Evolutionary conservation across 208 protist genomes (phyloP).

Genomic region (Crithidia expoeki): DNA sequence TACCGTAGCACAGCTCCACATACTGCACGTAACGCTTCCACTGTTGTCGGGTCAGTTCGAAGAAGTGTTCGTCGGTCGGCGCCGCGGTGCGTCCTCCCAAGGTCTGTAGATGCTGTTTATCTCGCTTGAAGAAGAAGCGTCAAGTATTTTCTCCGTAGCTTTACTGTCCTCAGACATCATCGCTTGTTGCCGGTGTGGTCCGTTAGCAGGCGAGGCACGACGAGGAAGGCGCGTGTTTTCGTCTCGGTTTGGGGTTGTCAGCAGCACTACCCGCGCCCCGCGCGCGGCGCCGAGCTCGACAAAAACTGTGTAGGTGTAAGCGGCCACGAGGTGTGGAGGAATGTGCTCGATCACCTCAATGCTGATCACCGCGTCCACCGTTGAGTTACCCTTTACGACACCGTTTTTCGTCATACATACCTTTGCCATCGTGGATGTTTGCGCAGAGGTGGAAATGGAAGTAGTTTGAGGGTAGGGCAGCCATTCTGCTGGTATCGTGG

Average conservation of each 20-base stretch:
- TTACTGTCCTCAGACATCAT: not conserved
- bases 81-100: constrained; percentile 5
- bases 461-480: not conserved
- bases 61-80: constrained; percentile 50
- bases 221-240: constrained; percentile 38
- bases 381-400: not conserved
- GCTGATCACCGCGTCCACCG: constrained; percentile 53
- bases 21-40: constrained; percentile 52
- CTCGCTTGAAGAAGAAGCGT: not conserved
- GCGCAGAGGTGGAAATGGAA: not conserved
- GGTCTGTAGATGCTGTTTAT: constrained; percentile 38
- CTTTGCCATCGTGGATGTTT: not conserved
- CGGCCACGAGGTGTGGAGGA: constrained; percentile 38
- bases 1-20: constrained; percentile 37
- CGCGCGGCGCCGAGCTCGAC: constrained; percentile 31
- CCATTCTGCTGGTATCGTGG: constrained; percentile 16
- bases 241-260: constrained; percentile 63
- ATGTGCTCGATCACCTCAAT: constrained; percentile 74
- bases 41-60: constrained; percentile 62
- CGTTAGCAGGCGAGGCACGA: not conserved
- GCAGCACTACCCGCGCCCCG: constrained; percentile 39
- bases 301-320: constrained; percentile 60
- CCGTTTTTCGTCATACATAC: not conserved
- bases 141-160: not conserved
- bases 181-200: not conserved